Base-by-base conservation (phyloP, 2,329 filamentous ascomycete species). In the Botrytis tulipae region DNA sequence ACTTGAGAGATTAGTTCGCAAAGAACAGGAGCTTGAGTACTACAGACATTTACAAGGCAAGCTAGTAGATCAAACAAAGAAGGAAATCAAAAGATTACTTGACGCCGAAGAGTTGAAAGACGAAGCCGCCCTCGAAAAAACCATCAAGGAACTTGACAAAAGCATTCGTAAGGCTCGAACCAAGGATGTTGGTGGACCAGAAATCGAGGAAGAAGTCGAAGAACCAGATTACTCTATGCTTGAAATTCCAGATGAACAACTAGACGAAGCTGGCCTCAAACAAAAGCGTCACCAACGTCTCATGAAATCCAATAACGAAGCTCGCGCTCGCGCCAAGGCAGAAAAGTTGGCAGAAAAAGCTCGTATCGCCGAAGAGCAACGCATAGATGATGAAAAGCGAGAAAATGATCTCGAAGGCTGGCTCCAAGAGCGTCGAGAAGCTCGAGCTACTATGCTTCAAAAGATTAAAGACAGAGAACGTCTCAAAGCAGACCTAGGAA, bases 301-400 rank as follows among this genome's bases (percentile, higher is more conserved):
- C 1, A 90, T 98, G 84, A 99, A 98, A 82, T 95, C 94, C 1
- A 98, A 97, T 78, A 91, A 97, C 79, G 96, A 98, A 76, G 96
- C 96, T 7, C 89, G 96, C 25, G 93, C 93, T 37, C 90, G 96
- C n/a, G 95, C 96, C 51, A 98, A 98, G 83, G 93, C 92, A 0
- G 96, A 99, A 81, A 99, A 98, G 82, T 95, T 97, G 79, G 92
- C 91, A 2, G 96, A 98, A 79, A 96, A 94, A 82, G 93, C 93
- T 0, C 89, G 96, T 10, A 82, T 92, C 75, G 93, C 91, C 62
- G 94, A 98, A 81, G 92, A 95, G 78, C 92, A 96, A 78, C 90
- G 94, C 6, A 85, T 92, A 0, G 96, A 99, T 81, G 89, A 91
- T 73, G 93, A 98, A 80, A 90, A 91, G 70, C 90, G 96, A 57